Conservation (phyloP, 1,139 yeast genomes). For the Suhomyces kunorum region DNA sequence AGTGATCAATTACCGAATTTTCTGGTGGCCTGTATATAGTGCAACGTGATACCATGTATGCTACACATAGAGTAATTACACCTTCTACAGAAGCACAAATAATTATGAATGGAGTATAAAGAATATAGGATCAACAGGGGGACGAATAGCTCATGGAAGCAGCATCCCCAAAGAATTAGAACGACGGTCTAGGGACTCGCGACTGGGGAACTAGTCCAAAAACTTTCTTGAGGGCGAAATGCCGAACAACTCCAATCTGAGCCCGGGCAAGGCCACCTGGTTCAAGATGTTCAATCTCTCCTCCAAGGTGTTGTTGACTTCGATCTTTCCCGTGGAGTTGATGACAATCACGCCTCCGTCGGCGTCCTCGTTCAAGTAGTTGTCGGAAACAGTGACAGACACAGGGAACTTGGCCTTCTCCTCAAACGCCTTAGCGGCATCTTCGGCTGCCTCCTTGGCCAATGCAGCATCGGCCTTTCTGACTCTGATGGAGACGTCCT, state of each 20-base stretch:
- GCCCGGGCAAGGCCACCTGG: constrained; percentile 87
- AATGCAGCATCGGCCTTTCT: constrained; percentile 67
- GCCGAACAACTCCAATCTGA: constrained; percentile 89
- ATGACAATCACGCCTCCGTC: constrained; percentile 85
- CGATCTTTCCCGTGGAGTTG: constrained; percentile 78
- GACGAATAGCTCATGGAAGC: background rate
- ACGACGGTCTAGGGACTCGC: too few species aligned
- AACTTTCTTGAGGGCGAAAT: constrained; percentile 84
- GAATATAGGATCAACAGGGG: constrained; percentile 4
- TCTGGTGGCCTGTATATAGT: too few species aligned
- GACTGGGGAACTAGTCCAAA: constrained; percentile 57
- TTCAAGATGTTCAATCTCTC: constrained; percentile 85
- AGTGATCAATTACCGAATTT: too few species aligned
- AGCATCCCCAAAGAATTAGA: constrained; percentile 11
- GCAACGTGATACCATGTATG: too few species aligned
- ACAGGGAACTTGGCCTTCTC: constrained; percentile 55
- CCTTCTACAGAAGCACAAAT: background rate
- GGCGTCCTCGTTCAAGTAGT: constrained; percentile 57
- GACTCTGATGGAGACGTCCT: constrained; percentile 61
- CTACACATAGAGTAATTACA: too few species aligned
- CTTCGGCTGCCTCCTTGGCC: constrained; percentile 63
- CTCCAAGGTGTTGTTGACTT: constrained; percentile 87
- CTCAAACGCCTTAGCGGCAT: constrained; percentile 65
- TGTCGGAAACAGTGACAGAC: constrained; percentile 55
- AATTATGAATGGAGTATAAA: constrained; percentile 3